These are phyloP conservation scores for Catunica adiposa DNA, from an alignment of 2,329 filamentous ascomycete genomes.

Conservation along the genomic window DNA sequence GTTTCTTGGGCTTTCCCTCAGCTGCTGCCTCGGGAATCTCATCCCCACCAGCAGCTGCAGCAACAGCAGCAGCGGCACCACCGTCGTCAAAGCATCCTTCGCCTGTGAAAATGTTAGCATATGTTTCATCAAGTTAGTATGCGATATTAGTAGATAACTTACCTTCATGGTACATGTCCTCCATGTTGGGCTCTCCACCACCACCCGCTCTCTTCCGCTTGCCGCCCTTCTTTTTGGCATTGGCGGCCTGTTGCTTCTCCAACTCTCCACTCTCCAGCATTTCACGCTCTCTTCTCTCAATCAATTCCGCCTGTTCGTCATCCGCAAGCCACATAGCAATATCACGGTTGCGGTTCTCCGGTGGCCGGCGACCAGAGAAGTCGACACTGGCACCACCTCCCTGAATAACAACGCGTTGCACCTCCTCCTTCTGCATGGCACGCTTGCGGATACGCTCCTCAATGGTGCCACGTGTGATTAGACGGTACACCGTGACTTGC, in stretches of 20 bases:
- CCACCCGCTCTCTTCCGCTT: slow-evolving; percentile 35
- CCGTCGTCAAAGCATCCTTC: slow-evolving; percentile 91
- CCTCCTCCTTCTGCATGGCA: slow-evolving; percentile 94
- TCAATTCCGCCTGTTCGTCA: slow-evolving; percentile 85
- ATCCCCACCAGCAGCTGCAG: slow-evolving; percentile 61
- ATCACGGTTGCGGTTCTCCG: slow-evolving; percentile 90
- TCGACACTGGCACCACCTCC: slow-evolving; percentile 84
- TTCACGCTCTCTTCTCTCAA: slow-evolving; percentile 84
- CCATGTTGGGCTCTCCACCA: slow-evolving; percentile 44
- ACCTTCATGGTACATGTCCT: slow-evolving; percentile 99
- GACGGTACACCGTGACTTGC: slow-evolving; percentile 92
- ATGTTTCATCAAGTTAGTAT: neutral
- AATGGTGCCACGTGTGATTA: slow-evolving; percentile 92
- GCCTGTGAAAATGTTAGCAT: slow-evolving; percentile 36
- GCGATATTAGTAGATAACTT: slow-evolving; percentile 26
- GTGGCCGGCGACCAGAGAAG: slow-evolving; percentile 77
- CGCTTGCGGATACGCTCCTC: slow-evolving; percentile 96
- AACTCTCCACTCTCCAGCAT: slow-evolving; percentile 55
- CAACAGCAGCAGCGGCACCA: slow-evolving; percentile 66
- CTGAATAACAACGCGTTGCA: slow-evolving; percentile 90
- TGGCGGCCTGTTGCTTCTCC: slow-evolving; percentile 38
- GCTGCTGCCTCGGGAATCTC: slow-evolving; percentile 52
- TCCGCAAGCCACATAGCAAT: slow-evolving; percentile 98
- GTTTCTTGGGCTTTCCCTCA: slow-evolving; percentile 33
- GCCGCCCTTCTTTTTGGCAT: slow-evolving; percentile 35